Evolutionary conservation across 1,284 basidiomycete species (phyloP), one percentile per base, ranked within the genome.

Genomic region (Schizophyllum amplum): DNA sequence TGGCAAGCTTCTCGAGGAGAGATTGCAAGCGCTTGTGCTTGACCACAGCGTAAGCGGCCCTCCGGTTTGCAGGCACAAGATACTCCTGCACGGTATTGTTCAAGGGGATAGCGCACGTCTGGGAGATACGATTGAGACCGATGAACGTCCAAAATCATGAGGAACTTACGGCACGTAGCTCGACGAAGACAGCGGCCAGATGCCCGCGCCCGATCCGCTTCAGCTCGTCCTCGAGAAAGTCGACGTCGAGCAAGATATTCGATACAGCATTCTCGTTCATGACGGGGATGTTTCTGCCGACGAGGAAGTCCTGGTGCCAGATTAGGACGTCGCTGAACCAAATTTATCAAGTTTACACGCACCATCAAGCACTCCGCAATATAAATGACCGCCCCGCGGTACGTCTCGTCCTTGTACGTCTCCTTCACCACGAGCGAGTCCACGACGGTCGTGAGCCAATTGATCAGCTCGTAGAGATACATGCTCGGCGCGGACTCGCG

Each of bases 401-500:
- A 99, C 13, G 92, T 90, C 60, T 90, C 85, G 52, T 91, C 87
- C 72, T 96, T 96, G 71, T 94, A 89, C 5, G 75, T 73, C 57
- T 92, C 86, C 60, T 92, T 86, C 66, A 97, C 87, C 53, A 90
- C 79, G 20, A 98, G 86, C 25, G 91, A 91, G 69, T 98, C 96
- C 62, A 99, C 94, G 62, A 98, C 92, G 1, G 95, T 97, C 47
- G 90, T 93, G 50, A 99, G 78, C 91, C 96, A 99, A 65, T 94
- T 94, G 67, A 97, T 83, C 67, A 98, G 83, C 70, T 98, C 97
- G 67, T 93, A 90, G 6, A 99, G 79, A 71, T 98, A 98, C 76
- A 87, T 86, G 78, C 93, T 96, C 50, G 94, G 92, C 49, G 83
- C 83, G 59, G 80, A 77, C 65, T 90, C 86, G 50, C 81, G 79